Evolutionary conservation across 2,329 filamentous ascomycete species (phyloP).

Genomic region (Botrytis elliptica): DNA sequence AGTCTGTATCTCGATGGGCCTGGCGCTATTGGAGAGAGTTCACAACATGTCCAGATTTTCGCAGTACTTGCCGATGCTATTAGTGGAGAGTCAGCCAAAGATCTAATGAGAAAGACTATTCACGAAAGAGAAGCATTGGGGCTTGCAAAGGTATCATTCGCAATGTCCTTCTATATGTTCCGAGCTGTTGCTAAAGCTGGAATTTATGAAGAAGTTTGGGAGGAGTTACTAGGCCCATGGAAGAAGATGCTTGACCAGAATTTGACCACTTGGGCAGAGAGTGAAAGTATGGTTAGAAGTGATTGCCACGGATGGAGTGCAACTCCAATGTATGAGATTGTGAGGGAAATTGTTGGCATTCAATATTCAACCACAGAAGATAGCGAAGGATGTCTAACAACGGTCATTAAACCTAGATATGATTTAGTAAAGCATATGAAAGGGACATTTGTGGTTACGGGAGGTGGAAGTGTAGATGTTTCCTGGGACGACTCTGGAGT

Average conservation of each 20-base stretch:
- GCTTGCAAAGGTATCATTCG: neutral
- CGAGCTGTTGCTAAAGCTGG: neutral
- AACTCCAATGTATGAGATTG: slow-evolving; percentile 9
- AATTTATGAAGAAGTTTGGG: slow-evolving; percentile 6
- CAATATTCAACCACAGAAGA: neutral
- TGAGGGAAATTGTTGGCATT: neutral
- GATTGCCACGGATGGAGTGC: slow-evolving; percentile 14
- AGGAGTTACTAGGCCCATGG: neutral
- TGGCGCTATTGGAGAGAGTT: neutral
- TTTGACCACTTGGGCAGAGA: slow-evolving; percentile 12
- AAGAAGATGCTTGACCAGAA: slow-evolving; percentile 2
- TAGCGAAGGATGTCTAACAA: neutral
- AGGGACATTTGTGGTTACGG: neutral
- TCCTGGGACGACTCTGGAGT: neutral
- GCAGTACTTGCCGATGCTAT: neutral
- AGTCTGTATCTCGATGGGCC: slow-evolving; percentile 6
- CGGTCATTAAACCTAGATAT: neutral
- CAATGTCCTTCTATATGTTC: slow-evolving; percentile 1
- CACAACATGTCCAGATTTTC: slow-evolving; percentile 10
- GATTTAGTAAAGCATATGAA: neutral
- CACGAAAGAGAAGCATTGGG: neutral
- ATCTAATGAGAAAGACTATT: neutral
- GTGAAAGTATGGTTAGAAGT: slow-evolving; percentile 11
- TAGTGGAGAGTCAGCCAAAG: neutral
- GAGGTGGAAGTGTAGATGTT: neutral